Base-by-base conservation (phyloP, 495 filamentous ascomycete genomes). In the Arthonia radiata region DNA sequence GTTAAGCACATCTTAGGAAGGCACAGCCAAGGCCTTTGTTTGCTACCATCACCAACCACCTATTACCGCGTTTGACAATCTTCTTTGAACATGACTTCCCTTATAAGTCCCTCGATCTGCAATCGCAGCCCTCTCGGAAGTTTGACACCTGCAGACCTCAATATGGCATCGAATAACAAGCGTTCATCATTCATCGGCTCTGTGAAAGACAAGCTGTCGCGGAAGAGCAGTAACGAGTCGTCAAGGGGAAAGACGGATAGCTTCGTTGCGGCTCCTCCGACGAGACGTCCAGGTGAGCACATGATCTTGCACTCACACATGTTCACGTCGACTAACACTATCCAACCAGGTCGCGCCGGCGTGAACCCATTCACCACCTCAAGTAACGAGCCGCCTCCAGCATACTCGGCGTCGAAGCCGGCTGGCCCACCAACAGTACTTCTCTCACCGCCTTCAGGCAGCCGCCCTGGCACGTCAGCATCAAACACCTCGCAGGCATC, bases 311-410 rank as follows among this genome's bases (percentile, higher is more conserved):
- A n/a, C 31, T 26, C 24, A 14, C 12, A 13, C 24, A 18, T 11
- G 25, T 19, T 29, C 12, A 13, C 25, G 30, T 15, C 24, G 13
- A 10, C 28, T 27, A 14, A 32, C n/a, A 15, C 17, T 15, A 27
- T 28, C 18, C 16, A 13, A n/a, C 26, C 43, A 50, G 43, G 46
- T 29, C 28, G 39, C 13, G 28, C 45, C 21, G 40, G 46, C 8
- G 44, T 49, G 42, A 47, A 47, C 30, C 38, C 49, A 15, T 48
- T 47, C 28, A 44, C 35, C 3, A 36, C 37, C 4, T 39, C 46
- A 11, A 42, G 46, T 8, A 49, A 46, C 24, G 54, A 57, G 24
- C 48, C 54, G 5, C 55, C 55, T 23, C 55, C 55, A 37, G 49
- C 54, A n/a, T 59, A 59, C 39, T 44, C 46, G 11, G 29, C 42